Percentiles rank a stretch among this genome's conserved stretches.
phyloP scores from a whole-genome alignment of 345 rosid genomes.

The Leavenworthia alabamica region DNA sequence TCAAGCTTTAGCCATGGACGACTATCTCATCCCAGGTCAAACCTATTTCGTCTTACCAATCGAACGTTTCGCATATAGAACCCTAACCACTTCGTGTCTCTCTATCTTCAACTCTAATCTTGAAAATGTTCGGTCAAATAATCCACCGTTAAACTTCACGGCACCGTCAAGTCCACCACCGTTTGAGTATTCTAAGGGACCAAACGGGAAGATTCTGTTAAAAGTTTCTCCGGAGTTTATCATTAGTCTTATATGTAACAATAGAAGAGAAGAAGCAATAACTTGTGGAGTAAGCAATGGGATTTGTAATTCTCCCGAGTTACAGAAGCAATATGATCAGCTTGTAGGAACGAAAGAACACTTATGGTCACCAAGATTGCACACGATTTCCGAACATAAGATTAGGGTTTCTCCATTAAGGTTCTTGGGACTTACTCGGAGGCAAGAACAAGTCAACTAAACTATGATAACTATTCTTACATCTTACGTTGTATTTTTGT shows the following conservation, averaged over 20 bases:
- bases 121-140: neutral
- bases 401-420: constrained; percentile 63
- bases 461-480: neutral
- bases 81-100: constrained; percentile 55
- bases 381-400: constrained; percentile 68
- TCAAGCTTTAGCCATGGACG: constrained; percentile 62
- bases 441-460: constrained; percentile 32
- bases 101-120: constrained; percentile 43
- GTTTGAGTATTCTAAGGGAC: constrained; percentile 43
- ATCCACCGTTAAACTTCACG: constrained; percentile 35
- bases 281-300: constrained; percentile 16
- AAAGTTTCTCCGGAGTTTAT: constrained; percentile 56
- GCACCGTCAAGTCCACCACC: constrained; percentile 39
- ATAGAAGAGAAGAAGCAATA: neutral
- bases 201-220: constrained; percentile 47
- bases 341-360: constrained; percentile 65
- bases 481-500: neutral
- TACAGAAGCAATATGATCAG: constrained; percentile 76
- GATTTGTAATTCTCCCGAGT: constrained; percentile 85
- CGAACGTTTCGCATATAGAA: constrained; percentile 45
- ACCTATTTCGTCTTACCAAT: constrained; percentile 81
- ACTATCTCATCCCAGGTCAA: constrained; percentile 53
- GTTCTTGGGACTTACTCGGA: constrained; percentile 51
- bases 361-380: constrained; percentile 78
- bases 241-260: constrained; percentile 32